phyloP scores from a whole-genome alignment of 2,329 filamentous ascomycete species.

The Didymella segeticola region DNA sequence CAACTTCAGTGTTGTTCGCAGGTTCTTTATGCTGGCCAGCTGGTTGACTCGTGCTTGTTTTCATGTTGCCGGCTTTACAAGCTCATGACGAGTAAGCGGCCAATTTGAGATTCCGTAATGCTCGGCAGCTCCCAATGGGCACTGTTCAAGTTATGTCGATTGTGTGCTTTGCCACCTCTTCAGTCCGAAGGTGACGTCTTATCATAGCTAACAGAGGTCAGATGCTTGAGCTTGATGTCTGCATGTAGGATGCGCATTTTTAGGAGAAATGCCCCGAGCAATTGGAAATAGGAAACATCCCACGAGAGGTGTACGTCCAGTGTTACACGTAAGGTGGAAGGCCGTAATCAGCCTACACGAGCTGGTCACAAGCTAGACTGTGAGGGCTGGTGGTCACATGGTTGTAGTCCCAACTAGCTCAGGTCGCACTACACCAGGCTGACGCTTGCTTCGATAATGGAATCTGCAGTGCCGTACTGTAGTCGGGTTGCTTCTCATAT shows the following conservation, averaged over 20 bases:
- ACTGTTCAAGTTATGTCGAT: neutral
- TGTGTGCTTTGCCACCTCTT: neutral
- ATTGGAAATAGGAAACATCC: neutral
- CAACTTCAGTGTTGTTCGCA: neutral
- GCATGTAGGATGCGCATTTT: neutral
- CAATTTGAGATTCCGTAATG: neutral
- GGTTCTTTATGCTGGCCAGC: neutral
- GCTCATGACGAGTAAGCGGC: neutral
- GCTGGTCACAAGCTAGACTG: neutral
- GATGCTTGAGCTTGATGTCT: neutral
- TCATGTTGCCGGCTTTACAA: neutral
- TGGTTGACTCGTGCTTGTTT: neutral
- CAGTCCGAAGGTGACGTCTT: neutral
- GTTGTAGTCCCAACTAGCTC: neutral
- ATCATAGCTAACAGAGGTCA: neutral
- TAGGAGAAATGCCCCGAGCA: too few species aligned
- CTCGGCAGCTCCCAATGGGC: neutral
- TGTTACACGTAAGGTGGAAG: neutral
- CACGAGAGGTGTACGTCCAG: neutral
- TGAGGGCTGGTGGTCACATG: slow-evolving; percentile 1
- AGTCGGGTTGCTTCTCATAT: neutral
- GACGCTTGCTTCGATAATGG: slow-evolving; percentile 10
- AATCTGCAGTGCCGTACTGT: neutral
- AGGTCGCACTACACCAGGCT: neutral
- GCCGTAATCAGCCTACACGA: neutral